Evolutionary conservation across 495 filamentous ascomycete genomes (phyloP).

Genomic region (Tuber indicum): DNA sequence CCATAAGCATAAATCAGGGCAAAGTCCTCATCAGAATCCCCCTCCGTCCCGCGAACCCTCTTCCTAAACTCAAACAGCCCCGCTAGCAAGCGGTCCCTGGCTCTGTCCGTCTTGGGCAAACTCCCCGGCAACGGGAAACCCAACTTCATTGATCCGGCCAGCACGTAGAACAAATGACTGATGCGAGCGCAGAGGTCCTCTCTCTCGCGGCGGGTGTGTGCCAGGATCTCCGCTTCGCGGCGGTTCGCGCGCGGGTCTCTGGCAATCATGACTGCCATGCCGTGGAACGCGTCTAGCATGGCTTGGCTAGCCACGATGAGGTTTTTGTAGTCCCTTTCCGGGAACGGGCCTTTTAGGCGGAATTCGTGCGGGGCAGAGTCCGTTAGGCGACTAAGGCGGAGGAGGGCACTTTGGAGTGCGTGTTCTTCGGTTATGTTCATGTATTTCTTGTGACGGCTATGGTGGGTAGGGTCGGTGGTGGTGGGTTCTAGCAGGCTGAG

Average conservation of each 20-base stretch:
- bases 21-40: constrained; percentile 61
- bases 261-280: constrained; percentile 86
- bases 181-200: constrained; percentile 73
- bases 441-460: constrained; percentile 50
- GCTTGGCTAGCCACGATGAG: constrained; percentile 71
- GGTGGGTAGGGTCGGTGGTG: not conserved
- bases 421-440: constrained; percentile 78
- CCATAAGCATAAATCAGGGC: constrained; percentile 68
- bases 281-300: constrained; percentile 86
- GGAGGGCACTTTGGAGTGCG: constrained; percentile 56
- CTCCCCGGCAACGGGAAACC: constrained; percentile 87
- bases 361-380: constrained; percentile 72
- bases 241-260: constrained; percentile 69
- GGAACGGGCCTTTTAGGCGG: constrained; percentile 77
- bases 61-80: constrained; percentile 80
- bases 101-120: constrained; percentile 71
- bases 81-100: constrained; percentile 75
- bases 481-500: constrained; percentile 58
- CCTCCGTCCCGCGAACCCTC: constrained; percentile 48
- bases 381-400: constrained; percentile 64
- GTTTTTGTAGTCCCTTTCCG: constrained; percentile 57
- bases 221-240: constrained; percentile 70
- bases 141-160: constrained; percentile 85
- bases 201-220: constrained; percentile 73
- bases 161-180: constrained; percentile 86